Evolutionary conservation across 202 grass and related monocot species (phyloP).

Genomic region (Sporobolus alterniflorus): DNA sequence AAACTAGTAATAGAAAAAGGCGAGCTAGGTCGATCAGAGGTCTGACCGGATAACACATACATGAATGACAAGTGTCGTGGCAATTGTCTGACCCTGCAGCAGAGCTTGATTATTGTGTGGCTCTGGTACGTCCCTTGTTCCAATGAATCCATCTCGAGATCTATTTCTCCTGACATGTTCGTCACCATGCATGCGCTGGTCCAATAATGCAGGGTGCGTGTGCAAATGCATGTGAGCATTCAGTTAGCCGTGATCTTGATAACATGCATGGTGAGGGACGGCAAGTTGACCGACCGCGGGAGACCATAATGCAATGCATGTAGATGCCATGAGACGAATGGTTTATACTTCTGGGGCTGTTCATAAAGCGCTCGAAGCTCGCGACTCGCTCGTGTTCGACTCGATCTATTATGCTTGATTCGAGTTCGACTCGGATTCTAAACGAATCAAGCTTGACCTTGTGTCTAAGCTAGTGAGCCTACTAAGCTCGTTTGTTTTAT

Average conservation of each 20-base stretch:
- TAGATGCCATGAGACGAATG: too few species aligned
- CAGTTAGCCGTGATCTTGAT: background rate
- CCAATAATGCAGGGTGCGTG: background rate
- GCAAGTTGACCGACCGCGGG: background rate
- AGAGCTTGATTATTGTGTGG: background rate
- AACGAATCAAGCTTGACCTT: too few species aligned
- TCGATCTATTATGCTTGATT: too few species aligned
- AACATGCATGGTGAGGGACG: background rate
- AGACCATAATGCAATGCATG: background rate
- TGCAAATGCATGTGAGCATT: background rate
- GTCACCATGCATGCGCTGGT: too few species aligned
- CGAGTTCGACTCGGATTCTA: too few species aligned
- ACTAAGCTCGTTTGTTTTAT: too few species aligned
- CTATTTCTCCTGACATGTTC: constrained; percentile 4
- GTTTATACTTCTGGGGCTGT: too few species aligned
- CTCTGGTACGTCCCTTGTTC: background rate
- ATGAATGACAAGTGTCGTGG: background rate
- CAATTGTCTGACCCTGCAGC: background rate
- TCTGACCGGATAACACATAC: background rate
- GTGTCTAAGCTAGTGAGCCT: too few species aligned
- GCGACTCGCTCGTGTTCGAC: too few species aligned
- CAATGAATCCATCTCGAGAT: background rate
- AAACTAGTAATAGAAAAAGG: too few species aligned
- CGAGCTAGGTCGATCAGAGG: too few species aligned
- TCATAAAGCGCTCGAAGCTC: too few species aligned